Base-by-base conservation (phyloP, 2,329 filamentous ascomycete genomes). In the Neodidymelliopsis sp. region DNA sequence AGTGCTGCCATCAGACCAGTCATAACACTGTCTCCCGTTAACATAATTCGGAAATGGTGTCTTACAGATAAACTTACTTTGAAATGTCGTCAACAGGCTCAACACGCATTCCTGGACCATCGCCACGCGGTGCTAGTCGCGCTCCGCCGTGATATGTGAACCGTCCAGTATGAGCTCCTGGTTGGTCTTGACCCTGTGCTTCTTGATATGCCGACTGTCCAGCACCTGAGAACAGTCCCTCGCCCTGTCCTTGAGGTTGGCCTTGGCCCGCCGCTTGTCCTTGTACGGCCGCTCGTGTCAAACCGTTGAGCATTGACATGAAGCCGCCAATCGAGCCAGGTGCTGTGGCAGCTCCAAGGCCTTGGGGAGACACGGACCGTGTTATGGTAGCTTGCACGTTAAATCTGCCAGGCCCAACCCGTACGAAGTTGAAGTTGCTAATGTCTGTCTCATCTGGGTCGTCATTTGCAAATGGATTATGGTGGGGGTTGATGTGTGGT, bases 371-470 rank as follows among this genome's bases (percentile, higher is more conserved):
- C 12, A 71, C 57, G 7, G 66, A 65, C 7, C 67, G 67, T 28
- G 65, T 66, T 40, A 72, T 63, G 2, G 70, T 73, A 15, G 67
- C 69, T 7, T 66, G 65, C 2, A 74, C 60, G 8, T 71, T 63
- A 55, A 66, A 73, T 47, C 62, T 60, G 15, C 65, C 66, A 5
- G 71, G 71, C 2, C 65, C 70, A 4, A 67, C 60, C 39, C 68
- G 67, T 31, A 62, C 60, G 28, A 80, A 74, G 13, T 75, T 74
- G 19, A 80, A 74, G 53, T 77, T 73, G 38, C 73, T 74, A 6
- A 80, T 80, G 28, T 78, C 77, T 23, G 67, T 73, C 56, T 81
- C 77, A 16, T 81, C 77, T 13, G 78, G 74, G 46, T 81, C 78
- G 27, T 78, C 77, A 24, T 71, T 71, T 41, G 74, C 62, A 76